Evolutionary conservation across 2,329 filamentous ascomycete genomes (phyloP), one percentile per base, ranked within the genome.

Genomic region (Diplodia scrobiculata): DNA sequence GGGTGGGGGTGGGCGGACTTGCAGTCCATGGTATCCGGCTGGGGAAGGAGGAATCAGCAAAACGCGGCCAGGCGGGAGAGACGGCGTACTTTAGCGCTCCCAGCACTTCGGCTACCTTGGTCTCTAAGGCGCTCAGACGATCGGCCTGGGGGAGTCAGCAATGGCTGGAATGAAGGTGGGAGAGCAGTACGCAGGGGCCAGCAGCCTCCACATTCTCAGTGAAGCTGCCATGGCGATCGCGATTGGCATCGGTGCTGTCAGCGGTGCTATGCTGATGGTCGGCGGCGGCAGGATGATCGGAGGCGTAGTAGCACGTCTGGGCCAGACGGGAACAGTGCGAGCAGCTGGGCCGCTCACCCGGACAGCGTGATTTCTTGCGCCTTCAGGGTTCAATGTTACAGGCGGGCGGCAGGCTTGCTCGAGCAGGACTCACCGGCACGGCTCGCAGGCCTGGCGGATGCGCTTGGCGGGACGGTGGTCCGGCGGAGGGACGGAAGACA

Each of bases 311-410:
- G 29, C 82, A 84, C 67, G 71, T 71, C 70, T 84, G 82, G 5
- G 78, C 76, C 34, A 84, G 73, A n/a, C 82, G 78, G 36, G 78
- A 74, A 72, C 82, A 84, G 62, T 81, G 77, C 1, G 82, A 83
- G 70, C 82, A 84, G 0, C 76, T 69, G 0, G 82, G 82, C 66
- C 80, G 78, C 69, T 84, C 82, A 9, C 82, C 82, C 0, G 81
- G 81, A 67, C 82, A 84, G 72, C 79, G 79, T 34, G 81, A 79
- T 71, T 84, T 84, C 71, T 84, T 84, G 50, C 82, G 78, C 66
- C 82, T 84, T 65, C 0, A 51, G 48, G 29, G 34, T 7, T 13
- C 13, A 29, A 25, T n/a, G 21, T 10, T 9, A 14, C 29, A 32
- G 41, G 29, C 6, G 10, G 27, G 27, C 36, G 7, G 13, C 5